Conservation (phyloP, 2,329 filamentous ascomycete genomes). For the Cladosporium sp. region DNA sequence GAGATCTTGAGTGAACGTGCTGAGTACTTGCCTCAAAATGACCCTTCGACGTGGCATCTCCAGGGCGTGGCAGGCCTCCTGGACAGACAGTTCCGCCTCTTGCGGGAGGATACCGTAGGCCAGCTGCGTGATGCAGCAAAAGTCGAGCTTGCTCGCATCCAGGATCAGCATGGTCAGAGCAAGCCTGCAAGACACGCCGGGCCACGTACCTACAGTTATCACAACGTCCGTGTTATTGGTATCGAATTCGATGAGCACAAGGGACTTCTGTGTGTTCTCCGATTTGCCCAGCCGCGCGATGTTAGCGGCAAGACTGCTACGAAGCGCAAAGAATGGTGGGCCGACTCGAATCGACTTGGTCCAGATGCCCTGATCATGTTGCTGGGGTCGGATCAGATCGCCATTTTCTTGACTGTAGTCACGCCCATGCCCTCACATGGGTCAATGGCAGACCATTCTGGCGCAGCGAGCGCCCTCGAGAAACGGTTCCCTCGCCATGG, state of each 20-base stretch:
- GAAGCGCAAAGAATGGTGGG: conserved; percentile 49
- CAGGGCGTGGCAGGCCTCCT: conserved; percentile 46
- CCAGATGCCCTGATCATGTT: conserved; percentile 50
- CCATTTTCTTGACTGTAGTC: conserved; percentile 25
- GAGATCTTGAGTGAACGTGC: conserved; percentile 43
- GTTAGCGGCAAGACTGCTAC: conserved; percentile 19
- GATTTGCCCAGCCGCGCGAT: conserved; percentile 44
- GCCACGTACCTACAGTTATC: conserved; percentile 36
- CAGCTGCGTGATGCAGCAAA: conserved; percentile 49
- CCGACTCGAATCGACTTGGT: conserved; percentile 45
- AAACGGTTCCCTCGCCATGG: neutral
- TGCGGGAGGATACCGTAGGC: conserved; percentile 54
- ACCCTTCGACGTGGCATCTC: conserved; percentile 39
- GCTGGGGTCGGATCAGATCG: conserved; percentile 33
- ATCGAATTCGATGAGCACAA: conserved; percentile 35
- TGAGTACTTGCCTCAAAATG: conserved; percentile 41
- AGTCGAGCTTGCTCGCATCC: conserved; percentile 35
- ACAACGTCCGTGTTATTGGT: conserved; percentile 29
- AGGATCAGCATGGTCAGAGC: conserved; percentile 13
- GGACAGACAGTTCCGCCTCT: conserved; percentile 53
- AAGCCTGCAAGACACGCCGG: neutral
- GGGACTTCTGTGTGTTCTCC: conserved; percentile 44
- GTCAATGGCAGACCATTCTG: no score
- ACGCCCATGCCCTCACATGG: no score
- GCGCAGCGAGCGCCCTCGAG: neutral